These are phyloP conservation scores for Diaporthe ilicicola DNA, from an alignment of 2,329 filamentous ascomycete genomes.

Conservation along the genomic window DNA sequence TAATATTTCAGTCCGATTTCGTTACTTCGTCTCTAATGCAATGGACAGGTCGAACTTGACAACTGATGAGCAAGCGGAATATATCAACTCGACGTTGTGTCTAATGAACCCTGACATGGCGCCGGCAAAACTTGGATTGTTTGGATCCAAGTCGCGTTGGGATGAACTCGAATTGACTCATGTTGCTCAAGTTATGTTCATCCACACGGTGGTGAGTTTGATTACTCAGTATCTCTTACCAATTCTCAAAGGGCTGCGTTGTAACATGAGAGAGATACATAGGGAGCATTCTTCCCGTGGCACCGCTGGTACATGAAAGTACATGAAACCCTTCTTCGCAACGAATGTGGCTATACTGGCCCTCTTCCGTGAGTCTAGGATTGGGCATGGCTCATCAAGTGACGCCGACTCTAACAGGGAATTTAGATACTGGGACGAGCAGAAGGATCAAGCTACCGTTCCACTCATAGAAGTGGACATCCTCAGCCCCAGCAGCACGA, in stretches of 20 bases:
- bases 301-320: constrained; percentile 4
- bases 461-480: background rate
- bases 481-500: background rate
- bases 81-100: background rate
- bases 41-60: background rate
- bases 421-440: background rate
- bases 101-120: background rate
- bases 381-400: too few relatives aligned
- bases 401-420: background rate
- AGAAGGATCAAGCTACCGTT: background rate
- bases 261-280: too few relatives aligned
- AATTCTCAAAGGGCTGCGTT: background rate
- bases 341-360: background rate
- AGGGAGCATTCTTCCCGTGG: constrained; percentile 5
- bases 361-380: background rate
- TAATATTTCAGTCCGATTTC: background rate
- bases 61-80: background rate
- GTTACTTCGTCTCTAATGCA: too few relatives aligned
- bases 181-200: background rate
- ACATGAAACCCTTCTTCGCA: background rate
- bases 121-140: background rate
- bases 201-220: background rate
- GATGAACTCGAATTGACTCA: background rate
- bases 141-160: background rate
- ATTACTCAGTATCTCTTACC: background rate